Percentiles rank a stretch among this genome's conserved stretches.
Evolutionary conservation across 176 grass and related monocot species (phyloP).

Genomic region (maize (Zea mays)): DNA sequence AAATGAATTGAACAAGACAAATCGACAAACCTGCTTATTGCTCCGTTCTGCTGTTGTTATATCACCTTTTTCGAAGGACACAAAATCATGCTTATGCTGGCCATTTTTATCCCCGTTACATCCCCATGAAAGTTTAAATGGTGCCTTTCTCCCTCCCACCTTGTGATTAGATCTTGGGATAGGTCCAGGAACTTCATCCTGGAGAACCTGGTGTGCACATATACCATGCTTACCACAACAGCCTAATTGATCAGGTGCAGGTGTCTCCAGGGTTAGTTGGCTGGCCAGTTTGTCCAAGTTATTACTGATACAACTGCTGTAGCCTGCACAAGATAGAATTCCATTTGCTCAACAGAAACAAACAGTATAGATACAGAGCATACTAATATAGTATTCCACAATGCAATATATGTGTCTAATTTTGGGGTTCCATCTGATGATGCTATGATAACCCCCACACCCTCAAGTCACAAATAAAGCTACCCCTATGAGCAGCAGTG

Average conservation of each 20-base stretch:
- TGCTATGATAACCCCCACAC: background rate
- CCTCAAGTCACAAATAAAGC: background rate
- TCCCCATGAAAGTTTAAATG: conserved; percentile 94
- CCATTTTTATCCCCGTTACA: conserved; percentile 93
- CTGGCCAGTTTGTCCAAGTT: conserved; percentile 43
- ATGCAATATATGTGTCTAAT: background rate
- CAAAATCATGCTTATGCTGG: conserved; percentile 97
- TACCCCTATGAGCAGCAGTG: background rate
- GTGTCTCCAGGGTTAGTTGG: conserved; percentile 40
- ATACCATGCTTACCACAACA: conserved; percentile 96
- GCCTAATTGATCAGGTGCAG: conserved; percentile 58
- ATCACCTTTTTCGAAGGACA: conserved; percentile 98
- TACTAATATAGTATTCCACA: background rate
- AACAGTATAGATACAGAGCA: background rate
- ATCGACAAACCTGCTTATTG: conserved; percentile 79
- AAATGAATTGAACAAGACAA: conserved; percentile 20
- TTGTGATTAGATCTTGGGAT: conserved; percentile 61
- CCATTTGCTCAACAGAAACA: conserved; percentile 17
- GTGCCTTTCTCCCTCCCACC: conserved; percentile 78
- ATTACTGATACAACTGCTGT: conserved; percentile 34
- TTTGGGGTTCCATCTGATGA: conserved; percentile 15
- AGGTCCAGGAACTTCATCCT: conserved; percentile 63
- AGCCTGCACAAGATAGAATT: conserved; percentile 46
- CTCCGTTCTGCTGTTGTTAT: conserved; percentile 97
- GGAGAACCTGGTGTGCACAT: conserved; percentile 92